Base-by-base conservation (phyloP, 371 early-diverging fungal genomes). In the Haplosporangium sp. region DNA sequence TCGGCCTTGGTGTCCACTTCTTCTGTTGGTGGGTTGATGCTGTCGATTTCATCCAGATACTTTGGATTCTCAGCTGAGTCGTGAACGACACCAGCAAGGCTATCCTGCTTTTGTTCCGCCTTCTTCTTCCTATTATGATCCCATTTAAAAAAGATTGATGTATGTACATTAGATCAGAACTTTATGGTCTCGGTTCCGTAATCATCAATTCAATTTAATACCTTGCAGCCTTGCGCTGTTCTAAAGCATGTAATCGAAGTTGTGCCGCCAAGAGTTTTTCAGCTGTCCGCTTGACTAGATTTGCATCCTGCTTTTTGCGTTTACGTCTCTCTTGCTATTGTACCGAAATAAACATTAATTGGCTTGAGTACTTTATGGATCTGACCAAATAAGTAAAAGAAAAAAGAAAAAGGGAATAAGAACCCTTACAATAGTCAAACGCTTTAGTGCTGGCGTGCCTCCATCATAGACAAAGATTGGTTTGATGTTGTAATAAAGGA, bases 391-490 rank as follows among this genome's bases (percentile, higher is more conserved):
- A 19, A 13, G 37, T 5, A 4, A n/a, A 34, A 40, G 0, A 39
- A 55, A 9, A 11, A 42, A 27, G 27, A 17, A 38, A 61, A 37
- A 4, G 44, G 27, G n/a, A 5, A 75, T 72, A 53, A 71, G 37
- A 9, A 3, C 27, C 2, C 88, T 84, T 83, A 91, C 93, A 62
- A 96, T 90, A 0, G 96, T 95, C 15, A 71, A 61, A 17, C 93
- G 85, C 83, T 98, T 98, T 42, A 98, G 81, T 37, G 88, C 86
- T 15, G 98, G 98, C 2, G 94, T 91, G 4, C 89, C 92, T 6
- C 98, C 98, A 85, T 98, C 98, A 88, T 96, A 98, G 15, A 98
- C 96, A 91, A 98, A 97, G 2, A 99, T 90, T 4, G 99, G 99
- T 61, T 89, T 90, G 50, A 99, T 93, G 19, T 94, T 93, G 83